Evolutionary conservation across 257 asterid species (phyloP).

Genomic region (Jacaranda copaia): DNA sequence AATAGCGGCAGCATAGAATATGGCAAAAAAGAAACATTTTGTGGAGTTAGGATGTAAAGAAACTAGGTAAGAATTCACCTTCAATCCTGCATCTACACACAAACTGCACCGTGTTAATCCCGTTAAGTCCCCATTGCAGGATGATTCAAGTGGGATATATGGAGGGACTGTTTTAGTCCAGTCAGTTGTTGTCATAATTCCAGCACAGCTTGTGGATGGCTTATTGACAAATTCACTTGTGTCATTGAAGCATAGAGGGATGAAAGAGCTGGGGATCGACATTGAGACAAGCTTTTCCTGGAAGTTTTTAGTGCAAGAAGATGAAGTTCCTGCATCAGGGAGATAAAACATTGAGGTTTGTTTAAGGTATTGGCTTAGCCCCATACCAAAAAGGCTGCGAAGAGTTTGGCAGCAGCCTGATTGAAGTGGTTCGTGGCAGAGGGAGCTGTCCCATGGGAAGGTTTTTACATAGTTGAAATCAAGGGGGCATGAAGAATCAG

Average conservation of each 20-base stretch:
- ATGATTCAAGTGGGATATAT: conserved; percentile 45
- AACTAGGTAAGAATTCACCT: conserved; percentile 50
- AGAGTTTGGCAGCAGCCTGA: conserved; percentile 64
- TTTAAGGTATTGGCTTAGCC: conserved; percentile 52
- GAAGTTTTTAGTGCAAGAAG: conserved; percentile 51
- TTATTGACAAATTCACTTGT: conserved; percentile 43
- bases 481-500: conserved; percentile 55
- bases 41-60: conserved; percentile 55
- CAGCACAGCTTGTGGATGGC: conserved; percentile 57
- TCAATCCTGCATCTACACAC: conserved; percentile 65
- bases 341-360: conserved; percentile 57
- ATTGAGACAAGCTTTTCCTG: conserved; percentile 33
- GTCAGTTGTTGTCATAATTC: conserved; percentile 47
- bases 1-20: conserved; percentile 61
- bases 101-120: conserved; percentile 54
- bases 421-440: conserved; percentile 49
- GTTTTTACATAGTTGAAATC: conserved; percentile 56
- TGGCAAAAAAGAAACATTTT: conserved; percentile 57
- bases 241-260: conserved; percentile 55
- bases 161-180: conserved; percentile 46
- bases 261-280: conserved; percentile 34
- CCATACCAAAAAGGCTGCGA: conserved; percentile 60
- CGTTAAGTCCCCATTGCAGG: conserved; percentile 60
- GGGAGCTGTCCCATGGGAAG: conserved; percentile 65
- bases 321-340: conserved; percentile 48